Percentiles rank a stretch among this genome's conserved stretches.
These are phyloP conservation scores for Dryadomyces quercivorus DNA, from an alignment of 2,329 filamentous ascomycete species.

Conservation along the genomic window DNA sequence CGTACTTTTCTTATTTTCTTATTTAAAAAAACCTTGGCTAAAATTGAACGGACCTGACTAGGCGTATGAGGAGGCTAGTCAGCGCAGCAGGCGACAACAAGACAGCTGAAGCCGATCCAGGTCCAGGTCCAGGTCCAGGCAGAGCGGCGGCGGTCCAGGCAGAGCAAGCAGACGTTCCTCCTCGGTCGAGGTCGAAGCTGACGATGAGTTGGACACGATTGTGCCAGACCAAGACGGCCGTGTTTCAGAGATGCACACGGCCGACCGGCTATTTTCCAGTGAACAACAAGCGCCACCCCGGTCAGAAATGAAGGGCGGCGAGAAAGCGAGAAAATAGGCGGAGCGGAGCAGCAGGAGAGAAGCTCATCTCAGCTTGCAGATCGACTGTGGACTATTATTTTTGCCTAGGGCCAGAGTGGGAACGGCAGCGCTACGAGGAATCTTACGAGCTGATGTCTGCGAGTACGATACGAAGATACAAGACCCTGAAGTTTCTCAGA, in stretches of 20 bases:
- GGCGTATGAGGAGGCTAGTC: neutral
- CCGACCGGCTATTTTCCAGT: no score
- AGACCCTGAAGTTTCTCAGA: no score
- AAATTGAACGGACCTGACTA: neutral
- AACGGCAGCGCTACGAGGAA: neutral
- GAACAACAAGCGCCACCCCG: no score
- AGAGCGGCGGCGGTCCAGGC: no score
- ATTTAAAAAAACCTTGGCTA: neutral
- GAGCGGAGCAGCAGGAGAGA: neutral
- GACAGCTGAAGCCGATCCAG: neutral
- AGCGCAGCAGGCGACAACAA: neutral
- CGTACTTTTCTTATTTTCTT: neutral
- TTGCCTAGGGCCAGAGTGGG: neutral
- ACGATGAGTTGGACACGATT: neutral
- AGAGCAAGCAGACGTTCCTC: no score
- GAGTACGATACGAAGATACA: no score
- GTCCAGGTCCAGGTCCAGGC: no score
- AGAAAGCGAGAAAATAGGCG: neutral
- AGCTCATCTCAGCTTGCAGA: slow-evolving; percentile 6
- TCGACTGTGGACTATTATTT: neutral
- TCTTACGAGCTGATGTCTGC: neutral
- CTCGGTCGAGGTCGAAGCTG: no score
- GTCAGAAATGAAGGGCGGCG: neutral
- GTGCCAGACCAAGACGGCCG: slow-evolving; percentile 2
- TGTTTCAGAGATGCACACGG: slow-evolving; percentile 6